A percentile compares a stretch with the other conserved stretches of the same genome.
phyloP scores from a whole-genome alignment of 306 rosid species.

The Begonia peltatifolia region DNA sequence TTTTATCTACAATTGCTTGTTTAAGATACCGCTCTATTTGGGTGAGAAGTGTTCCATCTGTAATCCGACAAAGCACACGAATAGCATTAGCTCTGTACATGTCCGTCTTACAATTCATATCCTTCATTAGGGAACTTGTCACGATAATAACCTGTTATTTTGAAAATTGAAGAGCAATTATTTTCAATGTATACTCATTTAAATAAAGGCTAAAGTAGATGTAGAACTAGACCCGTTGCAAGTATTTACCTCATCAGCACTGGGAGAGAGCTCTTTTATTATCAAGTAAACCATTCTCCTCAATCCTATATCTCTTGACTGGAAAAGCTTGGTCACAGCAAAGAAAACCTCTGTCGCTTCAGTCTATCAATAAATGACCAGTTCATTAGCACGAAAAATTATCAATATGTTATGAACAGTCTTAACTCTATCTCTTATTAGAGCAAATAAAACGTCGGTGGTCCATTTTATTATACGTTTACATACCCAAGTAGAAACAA shows the following conservation, averaged over 20 bases:
- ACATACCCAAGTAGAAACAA: too few relatives aligned
- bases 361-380: conserved; percentile 21
- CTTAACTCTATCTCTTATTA: too few relatives aligned
- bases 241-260: conserved; percentile 71
- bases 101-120: conserved; percentile 94
- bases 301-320: conserved; percentile 77
- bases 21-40: conserved; percentile 93
- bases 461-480: too few relatives aligned
- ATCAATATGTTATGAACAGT: too few relatives aligned
- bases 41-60: conserved; percentile 92
- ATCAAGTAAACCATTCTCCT: conserved; percentile 98
- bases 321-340: conserved; percentile 93
- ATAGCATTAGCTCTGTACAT: conserved; percentile 98
- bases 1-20: conserved; percentile 95
- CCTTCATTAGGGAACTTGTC: conserved; percentile 99
- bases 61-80: conserved; percentile 92
- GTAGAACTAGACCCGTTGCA: background rate
- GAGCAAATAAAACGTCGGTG: too few relatives aligned
- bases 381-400: too few relatives aligned
- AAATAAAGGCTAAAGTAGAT: too few relatives aligned
- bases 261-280: conserved; percentile 91
- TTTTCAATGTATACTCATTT: too few relatives aligned
- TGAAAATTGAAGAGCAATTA: conserved; percentile 19
- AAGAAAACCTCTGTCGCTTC: conserved; percentile 99
- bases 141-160: conserved; percentile 65